Base-by-base conservation (phyloP, 108 stramenopile species). In the Schizochytrium sp. region DNA sequence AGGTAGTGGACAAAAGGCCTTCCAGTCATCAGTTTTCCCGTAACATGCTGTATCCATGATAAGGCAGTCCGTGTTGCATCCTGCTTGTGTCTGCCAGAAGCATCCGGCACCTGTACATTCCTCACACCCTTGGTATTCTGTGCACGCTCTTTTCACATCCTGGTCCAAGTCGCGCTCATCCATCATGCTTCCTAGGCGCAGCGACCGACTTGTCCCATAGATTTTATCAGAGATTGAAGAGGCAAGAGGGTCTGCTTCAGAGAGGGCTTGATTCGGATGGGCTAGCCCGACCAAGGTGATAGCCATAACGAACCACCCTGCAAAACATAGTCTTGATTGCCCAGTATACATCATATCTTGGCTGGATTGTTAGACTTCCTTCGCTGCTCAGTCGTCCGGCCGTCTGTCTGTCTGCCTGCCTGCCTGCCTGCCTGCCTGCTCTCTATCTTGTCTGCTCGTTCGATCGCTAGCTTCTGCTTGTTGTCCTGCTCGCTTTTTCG, bases 71-170 rank as follows among this genome's bases (percentile, higher is more conserved):
- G 8, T 15, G 64, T 69, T 69, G 64, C 64, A 69, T 15, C 64
- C 64, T 69, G 12, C 12, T 15, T 28, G 19, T 7, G 64, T 69
- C 44, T 69, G 64, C 64, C 64, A 69, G 64, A 69, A 69, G 64
- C 64, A 69, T 7, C 64, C 64, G 1, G 64, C 64, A 0, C 64
- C 42, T 38, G 64, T 69, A 15, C 64, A 69, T 44, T 69, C 64
- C 42, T 69, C 44, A 3, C 64, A 69, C 42, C 64, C 64, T 12
- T 12, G 10, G 3, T 3, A 69, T 8, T 69, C 64, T 38, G 7
- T 28, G 64, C 64, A 69, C 5, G 19, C 12, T 44, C 44, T 69
- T 8, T 44, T 69, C 19, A 58, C 57, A 28, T 28, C 28, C 28
- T 28, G 28, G 28, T 28, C 28, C 28, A 28, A 28, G 28, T 28